phyloP scores from a whole-genome alignment of 2,329 filamentous ascomycete genomes.

The Stemphylium beticola region DNA sequence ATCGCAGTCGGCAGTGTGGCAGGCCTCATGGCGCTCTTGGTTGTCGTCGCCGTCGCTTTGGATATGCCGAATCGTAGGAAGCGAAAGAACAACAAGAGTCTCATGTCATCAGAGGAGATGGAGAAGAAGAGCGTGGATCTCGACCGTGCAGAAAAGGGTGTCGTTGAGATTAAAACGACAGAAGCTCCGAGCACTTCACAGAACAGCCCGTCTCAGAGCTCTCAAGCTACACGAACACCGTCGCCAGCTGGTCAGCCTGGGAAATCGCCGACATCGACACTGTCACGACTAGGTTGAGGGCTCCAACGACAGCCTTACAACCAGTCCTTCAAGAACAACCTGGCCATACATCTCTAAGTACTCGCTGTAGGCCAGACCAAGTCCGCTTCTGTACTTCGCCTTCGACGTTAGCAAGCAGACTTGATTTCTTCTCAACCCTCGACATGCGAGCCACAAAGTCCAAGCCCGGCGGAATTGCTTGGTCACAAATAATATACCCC shows the following conservation, averaged over 20 bases:
- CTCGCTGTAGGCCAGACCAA: not conserved
- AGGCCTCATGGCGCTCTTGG: constrained; percentile 15
- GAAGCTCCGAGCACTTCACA: not conserved
- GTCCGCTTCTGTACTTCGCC: not conserved
- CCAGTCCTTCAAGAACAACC: not conserved
- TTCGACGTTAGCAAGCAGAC: not conserved
- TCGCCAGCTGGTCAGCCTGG: constrained; percentile 14
- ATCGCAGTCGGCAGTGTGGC: constrained; percentile 16
- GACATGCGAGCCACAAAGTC: not conserved
- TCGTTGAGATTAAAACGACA: constrained; percentile 2
- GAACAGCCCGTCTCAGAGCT: not conserved
- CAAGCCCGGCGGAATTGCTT: not conserved
- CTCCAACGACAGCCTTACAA: not conserved
- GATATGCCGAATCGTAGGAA: constrained; percentile 19
- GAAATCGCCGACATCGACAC: constrained; percentile 6
- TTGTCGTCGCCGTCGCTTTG: constrained; percentile 12
- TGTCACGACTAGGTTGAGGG: constrained; percentile 3
- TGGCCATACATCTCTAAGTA: not conserved
- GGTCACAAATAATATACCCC: not conserved
- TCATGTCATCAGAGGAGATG: constrained; percentile 11
- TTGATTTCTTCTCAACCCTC: no score
- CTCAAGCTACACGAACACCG: constrained; percentile 4
- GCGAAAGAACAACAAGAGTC: constrained; percentile 5
- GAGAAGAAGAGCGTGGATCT: constrained; percentile 14
- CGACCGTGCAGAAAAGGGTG: constrained; percentile 11